A percentile compares a stretch with the other conserved stretches of the same genome.
These are phyloP conservation scores for Diaporthe citrichinensis DNA, from an alignment of 2,329 filamentous ascomycete genomes.

Conservation along the genomic window DNA sequence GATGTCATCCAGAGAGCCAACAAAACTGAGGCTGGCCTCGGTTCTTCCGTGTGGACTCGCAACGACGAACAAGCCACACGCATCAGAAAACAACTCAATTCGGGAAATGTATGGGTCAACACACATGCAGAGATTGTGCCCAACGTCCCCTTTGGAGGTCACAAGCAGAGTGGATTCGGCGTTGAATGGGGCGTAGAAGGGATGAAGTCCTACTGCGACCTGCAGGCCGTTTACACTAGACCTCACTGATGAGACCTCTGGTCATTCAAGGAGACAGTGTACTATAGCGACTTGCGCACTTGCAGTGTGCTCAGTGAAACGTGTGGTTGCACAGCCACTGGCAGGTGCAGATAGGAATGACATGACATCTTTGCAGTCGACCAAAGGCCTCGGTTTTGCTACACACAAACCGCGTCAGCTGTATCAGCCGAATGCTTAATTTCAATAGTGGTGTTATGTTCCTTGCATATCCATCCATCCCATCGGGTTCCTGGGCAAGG, in stretches of 20 bases:
- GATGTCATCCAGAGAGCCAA: conserved; percentile 64
- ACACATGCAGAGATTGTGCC: conserved; percentile 37
- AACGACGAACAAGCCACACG: conserved; percentile 62
- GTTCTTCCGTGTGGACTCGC: conserved; percentile 66
- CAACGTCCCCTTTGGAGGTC: conserved; percentile 44
- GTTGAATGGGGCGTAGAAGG: conserved; percentile 14
- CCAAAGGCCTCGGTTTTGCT: background rate
- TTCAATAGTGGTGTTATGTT: background rate
- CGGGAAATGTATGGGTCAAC: conserved; percentile 70
- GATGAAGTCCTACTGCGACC: conserved; percentile 14
- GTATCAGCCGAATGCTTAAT: background rate
- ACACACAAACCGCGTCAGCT: background rate
- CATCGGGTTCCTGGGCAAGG: background rate
- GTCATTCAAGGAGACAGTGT: background rate
- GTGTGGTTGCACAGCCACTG: background rate
- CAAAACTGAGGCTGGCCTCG: conserved; percentile 63
- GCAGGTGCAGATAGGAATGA: background rate
- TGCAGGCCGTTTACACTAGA: background rate
- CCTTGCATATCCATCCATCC: background rate
- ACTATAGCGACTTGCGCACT: background rate
- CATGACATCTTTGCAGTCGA: background rate
- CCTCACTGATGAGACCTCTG: background rate
- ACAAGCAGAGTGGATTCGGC: conserved; percentile 24
- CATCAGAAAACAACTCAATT: conserved; percentile 62
- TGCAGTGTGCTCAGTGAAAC: background rate